phyloP scores from a whole-genome alignment of 1,139 yeast species.

The Geotrichum europaeum region DNA sequence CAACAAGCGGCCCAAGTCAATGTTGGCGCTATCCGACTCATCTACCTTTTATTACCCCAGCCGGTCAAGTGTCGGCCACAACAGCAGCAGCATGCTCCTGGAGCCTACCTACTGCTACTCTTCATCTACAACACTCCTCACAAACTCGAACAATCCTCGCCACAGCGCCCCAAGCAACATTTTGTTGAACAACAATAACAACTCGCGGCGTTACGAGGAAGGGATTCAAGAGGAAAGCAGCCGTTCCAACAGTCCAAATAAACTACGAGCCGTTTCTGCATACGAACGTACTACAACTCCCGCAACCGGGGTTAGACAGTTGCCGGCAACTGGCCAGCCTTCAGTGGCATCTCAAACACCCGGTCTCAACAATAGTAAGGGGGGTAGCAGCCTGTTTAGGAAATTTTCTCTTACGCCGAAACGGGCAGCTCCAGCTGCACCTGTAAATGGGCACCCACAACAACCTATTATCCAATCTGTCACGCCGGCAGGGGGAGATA shows the following conservation, averaged over 20 bases:
- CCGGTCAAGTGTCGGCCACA: neutral
- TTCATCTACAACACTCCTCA: neutral
- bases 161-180: neutral
- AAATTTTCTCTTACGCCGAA: slow-evolving; percentile 15
- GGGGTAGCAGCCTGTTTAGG: slow-evolving; percentile 10
- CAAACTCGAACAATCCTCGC: neutral
- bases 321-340: neutral
- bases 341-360: neutral
- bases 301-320: neutral
- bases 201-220: neutral
- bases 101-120: neutral
- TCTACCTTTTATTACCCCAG: neutral
- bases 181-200: neutral
- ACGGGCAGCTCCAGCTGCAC: slow-evolving; percentile 16
- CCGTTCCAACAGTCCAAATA: neutral
- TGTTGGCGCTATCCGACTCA: neutral
- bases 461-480: neutral
- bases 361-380: neutral
- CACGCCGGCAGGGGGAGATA: neutral
- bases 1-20: neutral
- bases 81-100: neutral
- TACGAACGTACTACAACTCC: slow-evolving; percentile 3
- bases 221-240: neutral
- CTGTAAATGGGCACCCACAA: slow-evolving; percentile 1
- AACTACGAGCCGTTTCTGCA: slow-evolving; percentile 5